Percentiles rank a stretch among this genome's conserved stretches.
phyloP scores from a whole-genome alignment of 139 green algal genomes.

The Chlorella vulgaris region DNA sequence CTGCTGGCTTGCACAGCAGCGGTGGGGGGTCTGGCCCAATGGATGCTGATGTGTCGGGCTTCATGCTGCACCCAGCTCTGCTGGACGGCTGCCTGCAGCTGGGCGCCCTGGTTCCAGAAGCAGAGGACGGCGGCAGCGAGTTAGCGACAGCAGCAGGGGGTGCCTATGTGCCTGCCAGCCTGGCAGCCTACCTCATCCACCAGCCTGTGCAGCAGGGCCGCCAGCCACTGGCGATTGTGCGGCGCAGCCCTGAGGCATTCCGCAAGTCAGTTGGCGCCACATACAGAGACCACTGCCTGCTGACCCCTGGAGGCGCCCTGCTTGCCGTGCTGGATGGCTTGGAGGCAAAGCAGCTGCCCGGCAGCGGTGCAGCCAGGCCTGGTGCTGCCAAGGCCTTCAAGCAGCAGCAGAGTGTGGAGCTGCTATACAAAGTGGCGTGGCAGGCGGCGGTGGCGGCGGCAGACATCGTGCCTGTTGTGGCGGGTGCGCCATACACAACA shows the following conservation, averaged over 20 bases:
- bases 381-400: background rate
- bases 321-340: conserved; percentile 56
- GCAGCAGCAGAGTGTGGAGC: background rate
- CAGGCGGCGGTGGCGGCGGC: conserved; percentile 1
- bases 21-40: no score
- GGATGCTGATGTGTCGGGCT: conserved; percentile 32
- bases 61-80: conserved; percentile 46
- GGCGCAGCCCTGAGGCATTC: conserved; percentile 15
- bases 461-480: background rate
- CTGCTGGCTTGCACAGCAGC: conserved; percentile 44
- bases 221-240: background rate
- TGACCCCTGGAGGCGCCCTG: conserved; percentile 23
- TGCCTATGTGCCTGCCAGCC: conserved; percentile 58
- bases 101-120: conserved; percentile 54
- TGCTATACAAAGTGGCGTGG: conserved; percentile 26
- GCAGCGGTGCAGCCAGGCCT: background rate
- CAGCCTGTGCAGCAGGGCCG: conserved; percentile 11
- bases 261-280: conserved; percentile 16
- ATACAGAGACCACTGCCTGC: conserved; percentile 46
- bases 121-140: background rate
- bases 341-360: conserved; percentile 52
- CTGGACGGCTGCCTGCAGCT: conserved; percentile 59
- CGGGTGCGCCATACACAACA: no score
- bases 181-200: conserved; percentile 44
- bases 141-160: background rate